Evolutionary conservation across 192 early-diverging fungal genomes (phyloP).

Genomic region (Kickxella alabastrina): DNA sequence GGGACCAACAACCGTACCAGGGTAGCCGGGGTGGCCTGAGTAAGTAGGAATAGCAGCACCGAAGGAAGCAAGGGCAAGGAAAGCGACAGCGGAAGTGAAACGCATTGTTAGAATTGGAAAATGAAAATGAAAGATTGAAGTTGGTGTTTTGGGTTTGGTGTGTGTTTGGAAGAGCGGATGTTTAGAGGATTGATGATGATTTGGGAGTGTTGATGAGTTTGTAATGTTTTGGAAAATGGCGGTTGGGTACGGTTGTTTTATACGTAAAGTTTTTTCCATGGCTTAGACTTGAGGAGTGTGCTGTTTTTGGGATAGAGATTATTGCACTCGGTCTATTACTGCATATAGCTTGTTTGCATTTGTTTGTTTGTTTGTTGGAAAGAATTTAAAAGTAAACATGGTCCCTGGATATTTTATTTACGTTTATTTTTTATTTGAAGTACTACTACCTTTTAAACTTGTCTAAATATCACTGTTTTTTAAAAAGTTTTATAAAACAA

Average conservation of each 20-base stretch:
- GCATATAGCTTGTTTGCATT: background rate
- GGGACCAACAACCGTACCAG: conserved; percentile 19
- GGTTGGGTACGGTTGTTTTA: background rate
- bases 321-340: too few relatives aligned
- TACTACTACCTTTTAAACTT: too few relatives aligned
- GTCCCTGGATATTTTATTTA: background rate
- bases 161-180: background rate
- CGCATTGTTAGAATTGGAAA: conserved; percentile 22
- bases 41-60: conserved; percentile 41
- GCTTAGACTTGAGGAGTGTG: too few relatives aligned
- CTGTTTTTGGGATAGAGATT: too few relatives aligned
- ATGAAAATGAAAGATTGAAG: background rate
- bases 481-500: too few relatives aligned
- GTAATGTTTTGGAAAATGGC: background rate
- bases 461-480: too few relatives aligned
- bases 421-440: too few relatives aligned
- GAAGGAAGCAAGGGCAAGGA: conserved; percentile 23
- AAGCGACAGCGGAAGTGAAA: conserved; percentile 20
- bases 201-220: background rate
- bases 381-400: background rate
- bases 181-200: background rate
- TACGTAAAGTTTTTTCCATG: background rate
- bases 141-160: background rate
- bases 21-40: conserved; percentile 22
- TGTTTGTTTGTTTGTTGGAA: too few relatives aligned